These are phyloP conservation scores for Pythium brassicae DNA, from an alignment of 352 stramenopile genomes.

Conservation along the genomic window DNA sequence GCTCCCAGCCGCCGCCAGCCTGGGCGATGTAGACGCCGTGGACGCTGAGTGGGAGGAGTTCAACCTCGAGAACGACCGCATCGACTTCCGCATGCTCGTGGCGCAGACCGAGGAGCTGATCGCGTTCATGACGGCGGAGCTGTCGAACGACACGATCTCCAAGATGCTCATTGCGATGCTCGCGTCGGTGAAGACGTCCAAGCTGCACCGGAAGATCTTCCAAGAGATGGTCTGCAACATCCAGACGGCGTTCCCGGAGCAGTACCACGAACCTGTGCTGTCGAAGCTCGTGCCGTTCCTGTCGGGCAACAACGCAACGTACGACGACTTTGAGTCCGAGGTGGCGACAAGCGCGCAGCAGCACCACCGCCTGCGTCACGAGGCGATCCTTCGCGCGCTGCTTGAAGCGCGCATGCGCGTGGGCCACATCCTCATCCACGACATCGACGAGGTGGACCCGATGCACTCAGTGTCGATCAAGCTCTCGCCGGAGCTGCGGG, in stretches of 20 bases:
- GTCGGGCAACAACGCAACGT: conserved; percentile 71
- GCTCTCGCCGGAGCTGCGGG: conserved; percentile 53
- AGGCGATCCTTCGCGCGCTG: conserved; percentile 72
- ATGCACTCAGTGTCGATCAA: conserved; percentile 51
- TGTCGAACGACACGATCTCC: conserved; percentile 72
- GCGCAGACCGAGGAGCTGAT: conserved; percentile 63
- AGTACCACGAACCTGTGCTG: conserved; percentile 58
- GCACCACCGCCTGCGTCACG: conserved; percentile 77
- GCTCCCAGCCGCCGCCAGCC: conserved; percentile 6
- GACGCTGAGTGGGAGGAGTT: conserved; percentile 86
- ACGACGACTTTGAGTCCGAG: conserved; percentile 69
- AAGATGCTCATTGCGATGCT: conserved; percentile 86
- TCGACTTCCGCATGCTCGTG: conserved; percentile 80
- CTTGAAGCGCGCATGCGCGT: conserved; percentile 82
- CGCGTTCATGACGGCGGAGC: conserved; percentile 51
- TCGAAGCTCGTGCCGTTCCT: conserved; percentile 72
- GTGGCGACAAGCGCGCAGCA: conserved; percentile 53
- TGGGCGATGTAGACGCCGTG: conserved; percentile 28
- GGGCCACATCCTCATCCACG: conserved; percentile 77
- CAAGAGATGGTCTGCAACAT: conserved; percentile 87
- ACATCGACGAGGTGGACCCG: conserved; percentile 74
- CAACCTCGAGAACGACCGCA: conserved; percentile 82
- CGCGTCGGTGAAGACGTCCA: conserved; percentile 79
- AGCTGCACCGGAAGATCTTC: conserved; percentile 86
- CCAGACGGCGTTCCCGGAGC: conserved; percentile 66